A percentile compares a stretch with the other conserved stretches of the same genome.
These are phyloP conservation scores for Trapa bicornis DNA, from an alignment of 345 rosid species.

Conservation along the genomic window DNA sequence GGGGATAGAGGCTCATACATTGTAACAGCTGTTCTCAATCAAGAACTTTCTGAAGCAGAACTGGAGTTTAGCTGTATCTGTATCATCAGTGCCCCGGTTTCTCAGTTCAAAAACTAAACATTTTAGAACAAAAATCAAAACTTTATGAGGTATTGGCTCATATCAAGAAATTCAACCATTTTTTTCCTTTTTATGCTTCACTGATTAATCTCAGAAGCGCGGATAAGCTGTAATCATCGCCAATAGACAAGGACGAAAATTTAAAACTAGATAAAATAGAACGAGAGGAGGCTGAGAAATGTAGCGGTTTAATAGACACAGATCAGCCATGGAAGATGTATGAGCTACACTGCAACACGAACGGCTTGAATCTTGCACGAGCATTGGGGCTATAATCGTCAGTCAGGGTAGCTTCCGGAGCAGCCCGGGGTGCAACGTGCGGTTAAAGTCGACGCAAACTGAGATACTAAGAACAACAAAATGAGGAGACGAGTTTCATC, in stretches of 20 bases:
- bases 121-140: neutral
- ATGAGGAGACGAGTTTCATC: no score
- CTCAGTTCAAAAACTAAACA: neutral
- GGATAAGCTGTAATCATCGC: constrained; percentile 47
- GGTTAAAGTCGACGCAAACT: no score
- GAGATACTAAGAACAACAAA: no score
- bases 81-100: constrained; percentile 14
- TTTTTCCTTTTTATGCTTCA: constrained; percentile 17
- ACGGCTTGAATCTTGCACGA: constrained; percentile 44
- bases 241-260: constrained; percentile 4
- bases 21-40: constrained; percentile 61
- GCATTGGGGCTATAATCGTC: constrained; percentile 53
- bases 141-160: constrained; percentile 17
- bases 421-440: constrained; percentile 49
- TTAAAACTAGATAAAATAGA: neutral
- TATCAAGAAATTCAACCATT: constrained; percentile 41
- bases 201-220: constrained; percentile 28
- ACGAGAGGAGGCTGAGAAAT: constrained; percentile 6
- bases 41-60: constrained; percentile 96
- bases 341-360: constrained; percentile 53
- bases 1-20: no score
- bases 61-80: constrained; percentile 36
- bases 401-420: constrained; percentile 22
- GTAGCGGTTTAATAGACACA: constrained; percentile 56
- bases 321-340: constrained; percentile 20